Percentiles rank a stretch among this genome's conserved stretches.
These are phyloP conservation scores for Periglandula ipomoeae DNA, from an alignment of 2,329 filamentous ascomycete genomes.

Conservation along the genomic window DNA sequence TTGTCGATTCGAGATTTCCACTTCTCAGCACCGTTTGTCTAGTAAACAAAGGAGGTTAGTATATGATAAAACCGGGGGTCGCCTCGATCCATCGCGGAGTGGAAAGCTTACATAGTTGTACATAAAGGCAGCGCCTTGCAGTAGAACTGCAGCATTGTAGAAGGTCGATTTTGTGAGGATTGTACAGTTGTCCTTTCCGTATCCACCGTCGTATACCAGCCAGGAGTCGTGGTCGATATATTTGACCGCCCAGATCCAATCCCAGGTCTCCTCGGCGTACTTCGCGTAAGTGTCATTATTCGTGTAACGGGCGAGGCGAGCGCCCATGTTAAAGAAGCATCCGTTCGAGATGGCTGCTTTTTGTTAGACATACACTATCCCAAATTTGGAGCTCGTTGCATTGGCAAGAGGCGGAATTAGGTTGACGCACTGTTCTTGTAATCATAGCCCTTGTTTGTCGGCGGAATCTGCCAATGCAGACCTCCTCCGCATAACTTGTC, in stretches of 20 bases:
- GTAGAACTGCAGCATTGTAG: slow-evolving; percentile 43
- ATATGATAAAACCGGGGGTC: slow-evolving; percentile 50
- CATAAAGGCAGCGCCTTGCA: slow-evolving; percentile 48
- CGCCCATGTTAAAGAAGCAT: slow-evolving; percentile 53
- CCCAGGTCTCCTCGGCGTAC: slow-evolving; percentile 52
- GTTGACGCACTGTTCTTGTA: slow-evolving; percentile 51
- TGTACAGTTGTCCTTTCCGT: slow-evolving; percentile 38
- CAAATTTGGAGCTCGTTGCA: too few relatives aligned
- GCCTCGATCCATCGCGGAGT: too few relatives aligned
- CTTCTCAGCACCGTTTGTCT: slow-evolving; percentile 35
- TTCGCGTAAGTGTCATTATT: slow-evolving; percentile 53
- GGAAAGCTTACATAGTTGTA: slow-evolving; percentile 40
- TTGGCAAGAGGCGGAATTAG: not conserved
- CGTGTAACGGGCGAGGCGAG: slow-evolving; percentile 62
- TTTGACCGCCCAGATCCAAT: slow-evolving; percentile 47
- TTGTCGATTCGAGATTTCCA: slow-evolving; percentile 43
- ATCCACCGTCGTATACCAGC: slow-evolving; percentile 48
- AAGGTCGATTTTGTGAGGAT: slow-evolving; percentile 45
- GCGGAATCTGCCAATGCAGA: slow-evolving; percentile 66
- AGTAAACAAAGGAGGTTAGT: slow-evolving; percentile 32
- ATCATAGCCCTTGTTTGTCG: slow-evolving; percentile 62
- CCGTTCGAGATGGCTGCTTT: slow-evolving; percentile 44
- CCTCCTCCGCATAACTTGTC: slow-evolving; percentile 45
- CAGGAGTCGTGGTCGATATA: slow-evolving; percentile 50
- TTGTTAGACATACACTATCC: not conserved